A percentile compares a stretch with the other conserved stretches of the same genome.
Conservation (phyloP, 2,329 filamentous ascomycete species). For the Beauveria bassiana region DNA sequence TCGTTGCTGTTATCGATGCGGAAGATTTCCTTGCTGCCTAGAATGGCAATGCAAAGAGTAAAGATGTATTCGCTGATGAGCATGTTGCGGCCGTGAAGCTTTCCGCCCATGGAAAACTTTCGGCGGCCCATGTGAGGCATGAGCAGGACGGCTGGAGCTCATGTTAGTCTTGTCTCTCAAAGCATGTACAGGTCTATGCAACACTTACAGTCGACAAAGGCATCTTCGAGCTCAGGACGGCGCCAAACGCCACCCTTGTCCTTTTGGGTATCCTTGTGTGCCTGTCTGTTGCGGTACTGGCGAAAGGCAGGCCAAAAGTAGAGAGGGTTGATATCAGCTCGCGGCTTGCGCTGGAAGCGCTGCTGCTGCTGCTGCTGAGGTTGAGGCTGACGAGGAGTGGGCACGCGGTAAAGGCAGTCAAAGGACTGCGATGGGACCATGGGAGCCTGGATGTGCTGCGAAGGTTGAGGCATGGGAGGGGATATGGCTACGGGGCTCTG, state of each 20-base stretch:
- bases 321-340: constrained; percentile 47
- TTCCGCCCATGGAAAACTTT: constrained; percentile 57
- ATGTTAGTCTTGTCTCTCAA: constrained; percentile 1
- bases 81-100: constrained; percentile 61
- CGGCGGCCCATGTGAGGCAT: constrained; percentile 60
- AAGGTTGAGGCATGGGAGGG: constrained; percentile 27
- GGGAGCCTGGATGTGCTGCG: constrained; percentile 38
- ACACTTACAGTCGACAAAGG: constrained; percentile 57
- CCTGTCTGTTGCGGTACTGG: constrained; percentile 58
- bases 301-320: constrained; percentile 56
- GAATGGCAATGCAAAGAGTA: constrained; percentile 29
- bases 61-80: constrained; percentile 62
- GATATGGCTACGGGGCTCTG: constrained; percentile 34
- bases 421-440: constrained; percentile 43
- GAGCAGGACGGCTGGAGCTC: constrained; percentile 47
- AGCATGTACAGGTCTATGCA: constrained; percentile 19
- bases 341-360: constrained; percentile 26
- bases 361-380: constrained; percentile 24
- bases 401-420: constrained; percentile 31
- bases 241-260: constrained; percentile 50
- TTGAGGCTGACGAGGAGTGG: constrained; percentile 29
- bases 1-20: constrained; percentile 36
- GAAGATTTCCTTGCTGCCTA: constrained; percentile 36
- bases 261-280: constrained; percentile 52
- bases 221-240: constrained; percentile 51